phyloP scores from a whole-genome alignment of 371 early-diverging fungal species.

The Parasitella parasitica region DNA sequence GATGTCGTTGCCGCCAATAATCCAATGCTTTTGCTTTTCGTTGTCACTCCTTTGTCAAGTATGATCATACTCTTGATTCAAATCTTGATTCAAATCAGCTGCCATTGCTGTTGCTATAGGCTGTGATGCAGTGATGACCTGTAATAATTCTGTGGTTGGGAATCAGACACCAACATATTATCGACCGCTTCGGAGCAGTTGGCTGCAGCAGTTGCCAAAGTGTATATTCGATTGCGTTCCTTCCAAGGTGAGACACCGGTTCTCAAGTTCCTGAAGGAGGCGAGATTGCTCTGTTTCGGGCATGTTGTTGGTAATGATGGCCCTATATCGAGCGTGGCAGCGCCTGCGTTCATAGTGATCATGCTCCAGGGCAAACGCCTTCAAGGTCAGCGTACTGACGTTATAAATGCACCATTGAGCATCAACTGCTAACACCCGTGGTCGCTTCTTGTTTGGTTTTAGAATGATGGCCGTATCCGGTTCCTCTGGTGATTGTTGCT shows the following conservation, averaged over 20 bases:
- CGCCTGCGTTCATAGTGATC: background rate
- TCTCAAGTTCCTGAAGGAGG: background rate
- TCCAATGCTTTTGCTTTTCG: background rate
- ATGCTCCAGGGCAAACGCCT: background rate
- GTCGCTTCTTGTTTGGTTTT: slow-evolving; percentile 1
- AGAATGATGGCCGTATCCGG: no score
- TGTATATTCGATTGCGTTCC: slow-evolving; percentile 2
- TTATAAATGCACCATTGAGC: slow-evolving; percentile 7
- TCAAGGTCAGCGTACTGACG: slow-evolving; percentile 1
- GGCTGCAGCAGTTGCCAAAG: slow-evolving; percentile 7
- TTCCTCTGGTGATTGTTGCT: no score
- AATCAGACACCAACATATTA: background rate
- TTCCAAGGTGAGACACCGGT: background rate
- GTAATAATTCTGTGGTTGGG: background rate
- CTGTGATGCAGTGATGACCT: no score
- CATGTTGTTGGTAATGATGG: background rate
- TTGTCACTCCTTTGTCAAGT: no score
- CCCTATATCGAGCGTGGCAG: background rate
- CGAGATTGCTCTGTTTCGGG: background rate
- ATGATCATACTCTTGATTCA: no score
- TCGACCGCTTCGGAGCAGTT: slow-evolving; percentile 5
- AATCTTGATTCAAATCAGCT: no score
- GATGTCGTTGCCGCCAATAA: background rate
- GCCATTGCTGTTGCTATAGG: no score
- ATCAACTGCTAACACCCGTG: slow-evolving; percentile 14